Evolutionary conservation across 2,329 filamentous ascomycete genomes (phyloP).

Genomic region (Scedosporium dehoogii): DNA sequence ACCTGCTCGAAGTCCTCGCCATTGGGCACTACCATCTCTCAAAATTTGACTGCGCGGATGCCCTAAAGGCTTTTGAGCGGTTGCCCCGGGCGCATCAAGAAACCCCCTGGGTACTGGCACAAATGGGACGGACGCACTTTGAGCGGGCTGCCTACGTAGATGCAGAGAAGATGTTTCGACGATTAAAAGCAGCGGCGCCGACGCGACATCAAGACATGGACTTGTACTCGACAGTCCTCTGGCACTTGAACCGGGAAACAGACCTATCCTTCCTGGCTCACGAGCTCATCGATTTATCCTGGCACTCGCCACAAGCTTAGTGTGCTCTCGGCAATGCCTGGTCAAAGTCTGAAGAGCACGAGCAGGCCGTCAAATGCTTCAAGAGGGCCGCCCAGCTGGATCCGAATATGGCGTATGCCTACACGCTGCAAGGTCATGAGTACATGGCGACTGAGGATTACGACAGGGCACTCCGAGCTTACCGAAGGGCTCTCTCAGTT

Average conservation of each 20-base stretch:
- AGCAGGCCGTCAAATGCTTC: slow-evolving; percentile 91
- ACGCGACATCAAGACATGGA: slow-evolving; percentile 91
- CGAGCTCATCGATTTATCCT: slow-evolving; percentile 76
- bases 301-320: slow-evolving; percentile 90
- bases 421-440: slow-evolving; percentile 91
- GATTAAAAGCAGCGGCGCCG: slow-evolving; percentile 69
- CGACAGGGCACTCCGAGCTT: slow-evolving; percentile 83
- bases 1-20: slow-evolving; percentile 73
- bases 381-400: slow-evolving; percentile 86
- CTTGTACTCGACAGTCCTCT: slow-evolving; percentile 96
- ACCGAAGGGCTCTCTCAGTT: slow-evolving; percentile 74
- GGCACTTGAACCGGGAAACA: slow-evolving; percentile 89
- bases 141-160: slow-evolving; percentile 81
- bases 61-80: slow-evolving; percentile 61
- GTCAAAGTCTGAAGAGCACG: slow-evolving; percentile 84
- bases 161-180: slow-evolving; percentile 76
- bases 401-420: slow-evolving; percentile 86
- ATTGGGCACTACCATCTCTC: slow-evolving; percentile 69
- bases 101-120: slow-evolving; percentile 85
- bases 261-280: slow-evolving; percentile 89
- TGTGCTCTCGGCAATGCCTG: slow-evolving; percentile 92
- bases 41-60: slow-evolving; percentile 69
- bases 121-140: slow-evolving; percentile 83
- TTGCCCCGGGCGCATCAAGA: slow-evolving; percentile 70
- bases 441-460: slow-evolving; percentile 95